Base-by-base conservation (phyloP, 2,329 filamentous ascomycete species). In the Amylocarpus encephaloides region DNA sequence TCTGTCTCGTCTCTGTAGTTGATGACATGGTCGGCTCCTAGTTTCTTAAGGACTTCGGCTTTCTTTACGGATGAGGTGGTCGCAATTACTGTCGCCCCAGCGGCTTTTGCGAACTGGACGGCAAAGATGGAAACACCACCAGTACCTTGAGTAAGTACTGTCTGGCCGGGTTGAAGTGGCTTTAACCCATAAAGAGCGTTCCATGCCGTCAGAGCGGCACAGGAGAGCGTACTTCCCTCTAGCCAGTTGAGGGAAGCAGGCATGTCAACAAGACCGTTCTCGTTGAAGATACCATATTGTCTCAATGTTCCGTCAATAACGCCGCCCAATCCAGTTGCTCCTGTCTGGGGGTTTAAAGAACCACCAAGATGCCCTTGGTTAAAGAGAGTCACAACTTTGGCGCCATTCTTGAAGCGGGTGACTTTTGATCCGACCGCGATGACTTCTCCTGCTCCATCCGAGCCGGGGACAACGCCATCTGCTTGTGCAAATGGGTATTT, bases 331-430 rank as follows among this genome's bases (percentile, higher is more conserved):
- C 79, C 79, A 2, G 74, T 76, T 0, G 51, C 43, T 1, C 63
- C 48, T 3, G 63, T 64, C 26, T 40, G 39, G 1, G 41, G 33
- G 26, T 55, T 53, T 22, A 66, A 46, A n/a, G 53, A 45, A 15
- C 64, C 63, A 9, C 52, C 55, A 1, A 62, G 41, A 36, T 68
- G 64, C 0, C 77, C 77, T 56, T 75, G 71, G 54, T 71, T 69
- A 39, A 85, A 80, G 11, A 85, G 72, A 4, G 79, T 81, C 35
- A 82, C 73, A 46, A 77, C 70, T 63, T 79, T 83, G 33, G 76
- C 71, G 36, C 73, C 81, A 52, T 79, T 76, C 51, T 82, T 70
- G 46, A 80, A 75, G 6, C 83, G 71, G 0, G 72, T 73, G 33
- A 81, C 82, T 50, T 75, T 73, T 10, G 71, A 66, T 47, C 82